Conservation (phyloP, 1,284 basidiomycete species). For the Schizopora paradoxa region DNA sequence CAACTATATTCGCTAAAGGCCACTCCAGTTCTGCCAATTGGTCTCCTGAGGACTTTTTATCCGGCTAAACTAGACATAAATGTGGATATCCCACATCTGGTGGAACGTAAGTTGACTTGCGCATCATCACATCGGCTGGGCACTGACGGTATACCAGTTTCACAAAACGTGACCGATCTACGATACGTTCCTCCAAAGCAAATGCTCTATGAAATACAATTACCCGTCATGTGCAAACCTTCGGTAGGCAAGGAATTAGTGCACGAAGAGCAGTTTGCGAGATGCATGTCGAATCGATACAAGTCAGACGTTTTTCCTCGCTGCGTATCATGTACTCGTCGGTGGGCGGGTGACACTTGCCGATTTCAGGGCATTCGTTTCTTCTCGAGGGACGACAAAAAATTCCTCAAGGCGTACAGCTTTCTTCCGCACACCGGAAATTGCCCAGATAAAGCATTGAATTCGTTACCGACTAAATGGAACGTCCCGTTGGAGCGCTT, state of each 20-base stretch:
- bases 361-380: slow-evolving; percentile 74
- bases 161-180: no score
- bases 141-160: no score
- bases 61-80: no score
- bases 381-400: slow-evolving; percentile 56
- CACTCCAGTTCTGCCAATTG: no score
- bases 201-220: background rate
- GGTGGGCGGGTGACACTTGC: slow-evolving; percentile 79
- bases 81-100: no score
- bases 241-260: slow-evolving; percentile 6
- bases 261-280: slow-evolving; percentile 60
- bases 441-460: slow-evolving; percentile 47
- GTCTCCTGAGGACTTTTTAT: no score
- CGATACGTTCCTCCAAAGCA: no score
- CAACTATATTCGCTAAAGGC: no score
- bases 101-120: no score
- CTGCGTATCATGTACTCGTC: slow-evolving; percentile 73
- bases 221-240: background rate
- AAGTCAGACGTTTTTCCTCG: slow-evolving; percentile 63
- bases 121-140: no score
- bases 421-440: slow-evolving; percentile 52
- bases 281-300: slow-evolving; percentile 77
- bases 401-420: slow-evolving; percentile 56
- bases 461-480: slow-evolving; percentile 66
- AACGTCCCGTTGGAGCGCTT: slow-evolving; percentile 46